Evolutionary conservation across 2,329 filamentous ascomycete genomes (phyloP).

Genomic region (Aspergillus pseudoviridinutans): DNA sequence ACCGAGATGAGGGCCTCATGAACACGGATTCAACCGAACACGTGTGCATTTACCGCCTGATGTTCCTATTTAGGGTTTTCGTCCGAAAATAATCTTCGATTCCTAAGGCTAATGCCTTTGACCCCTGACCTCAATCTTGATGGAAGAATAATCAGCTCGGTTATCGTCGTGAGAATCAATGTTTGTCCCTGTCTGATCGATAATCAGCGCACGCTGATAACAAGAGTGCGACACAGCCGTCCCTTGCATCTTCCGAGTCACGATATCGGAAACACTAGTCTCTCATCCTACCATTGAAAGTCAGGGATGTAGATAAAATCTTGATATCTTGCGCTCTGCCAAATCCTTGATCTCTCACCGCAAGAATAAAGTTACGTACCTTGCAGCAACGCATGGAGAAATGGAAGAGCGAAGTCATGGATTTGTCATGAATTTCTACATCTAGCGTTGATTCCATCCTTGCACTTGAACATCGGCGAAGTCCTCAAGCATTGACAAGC

Average conservation of each 20-base stretch:
- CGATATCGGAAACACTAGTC: neutral
- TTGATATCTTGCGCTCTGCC: neutral
- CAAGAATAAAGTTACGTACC: neutral
- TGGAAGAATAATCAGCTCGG: neutral
- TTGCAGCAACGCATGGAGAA: neutral
- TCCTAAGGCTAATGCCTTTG: neutral
- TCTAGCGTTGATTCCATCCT: neutral
- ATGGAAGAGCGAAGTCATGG: neutral
- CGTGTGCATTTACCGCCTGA: neutral
- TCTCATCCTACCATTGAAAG: neutral
- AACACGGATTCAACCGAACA: neutral
- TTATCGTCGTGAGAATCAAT: neutral
- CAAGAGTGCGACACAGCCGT: neutral
- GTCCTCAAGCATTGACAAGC: neutral
- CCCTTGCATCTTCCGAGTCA: neutral
- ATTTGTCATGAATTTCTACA: neutral
- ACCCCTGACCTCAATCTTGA: neutral
- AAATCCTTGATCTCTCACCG: neutral
- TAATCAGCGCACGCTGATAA: neutral
- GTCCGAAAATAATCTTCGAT: neutral
- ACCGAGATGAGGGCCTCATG: neutral
- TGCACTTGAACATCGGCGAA: neutral
- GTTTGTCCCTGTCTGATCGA: neutral
- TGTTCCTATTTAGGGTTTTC: neutral
- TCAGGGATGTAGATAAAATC: neutral